Evolutionary conservation across 139 green algal species (phyloP).

Genomic region (Chlorella sp.): DNA sequence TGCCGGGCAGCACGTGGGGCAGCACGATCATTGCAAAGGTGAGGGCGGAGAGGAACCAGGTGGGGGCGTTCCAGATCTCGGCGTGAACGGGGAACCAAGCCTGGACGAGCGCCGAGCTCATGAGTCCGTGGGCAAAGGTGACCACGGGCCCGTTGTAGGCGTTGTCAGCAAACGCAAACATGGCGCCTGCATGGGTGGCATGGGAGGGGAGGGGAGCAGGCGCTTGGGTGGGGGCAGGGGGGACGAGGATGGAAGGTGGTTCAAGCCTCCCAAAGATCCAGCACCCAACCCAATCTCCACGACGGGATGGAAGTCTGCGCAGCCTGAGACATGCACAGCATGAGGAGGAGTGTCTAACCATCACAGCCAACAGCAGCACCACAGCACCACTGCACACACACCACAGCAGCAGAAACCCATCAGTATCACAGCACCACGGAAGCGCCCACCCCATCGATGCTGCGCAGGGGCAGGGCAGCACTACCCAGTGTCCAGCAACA

Average conservation of each 20-base stretch:
- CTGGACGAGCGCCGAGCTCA: slow-evolving; percentile 33
- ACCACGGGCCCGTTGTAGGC: slow-evolving; percentile 25
- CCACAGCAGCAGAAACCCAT: too few species aligned
- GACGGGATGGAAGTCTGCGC: too few species aligned
- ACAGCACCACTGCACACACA: too few species aligned
- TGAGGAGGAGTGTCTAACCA: too few species aligned
- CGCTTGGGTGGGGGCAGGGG: neutral
- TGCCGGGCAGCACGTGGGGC: slow-evolving; percentile 37
- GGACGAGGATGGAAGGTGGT: neutral
- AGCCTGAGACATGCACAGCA: too few species aligned
- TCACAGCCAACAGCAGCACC: too few species aligned
- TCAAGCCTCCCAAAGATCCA: neutral
- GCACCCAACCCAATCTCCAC: too few species aligned
- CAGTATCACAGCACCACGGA: too few species aligned
- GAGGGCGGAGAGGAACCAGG: slow-evolving; percentile 42
- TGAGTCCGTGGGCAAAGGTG: slow-evolving; percentile 27
- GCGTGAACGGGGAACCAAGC: slow-evolving; percentile 35
- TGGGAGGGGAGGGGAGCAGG: neutral
- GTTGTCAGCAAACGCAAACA: slow-evolving; percentile 42
- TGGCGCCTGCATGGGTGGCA: slow-evolving; percentile 20
- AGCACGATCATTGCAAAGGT: slow-evolving; percentile 41
- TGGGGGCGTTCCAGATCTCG: slow-evolving; percentile 43
- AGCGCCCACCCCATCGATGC: too few species aligned
- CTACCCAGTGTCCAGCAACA: too few species aligned
- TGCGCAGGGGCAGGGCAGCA: too few species aligned